Conservation (phyloP, 352 stramenopile genomes). For the Pythium phragmiticola region DNA sequence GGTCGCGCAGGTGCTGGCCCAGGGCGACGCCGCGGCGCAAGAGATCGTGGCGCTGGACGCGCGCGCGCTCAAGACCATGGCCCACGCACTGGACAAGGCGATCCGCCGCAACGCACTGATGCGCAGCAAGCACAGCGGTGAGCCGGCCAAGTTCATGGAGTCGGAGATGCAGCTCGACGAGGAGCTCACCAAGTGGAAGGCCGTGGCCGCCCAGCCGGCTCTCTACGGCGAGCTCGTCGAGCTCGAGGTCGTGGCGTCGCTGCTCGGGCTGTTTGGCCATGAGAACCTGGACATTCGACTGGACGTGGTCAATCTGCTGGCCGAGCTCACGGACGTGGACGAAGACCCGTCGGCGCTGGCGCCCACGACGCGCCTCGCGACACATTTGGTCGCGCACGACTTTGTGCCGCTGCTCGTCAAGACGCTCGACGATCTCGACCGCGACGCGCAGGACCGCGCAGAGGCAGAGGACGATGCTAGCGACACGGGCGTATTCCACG, state of each 20-base stretch:
- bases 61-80: constrained; percentile 39
- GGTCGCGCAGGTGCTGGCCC: constrained; percentile 47
- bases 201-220: constrained; percentile 47
- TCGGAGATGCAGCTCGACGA: constrained; percentile 54
- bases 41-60: constrained; percentile 59
- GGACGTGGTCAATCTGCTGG: constrained; percentile 39
- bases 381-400: constrained; percentile 41
- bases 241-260: constrained; percentile 38
- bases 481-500: constrained; percentile 48
- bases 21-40: constrained; percentile 34
- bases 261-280: constrained; percentile 64
- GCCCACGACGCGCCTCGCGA: constrained; percentile 33
- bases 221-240: constrained; percentile 46
- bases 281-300: constrained; percentile 63
- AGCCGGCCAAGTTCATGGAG: constrained; percentile 68
- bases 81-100: constrained; percentile 53
- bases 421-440: constrained; percentile 37
- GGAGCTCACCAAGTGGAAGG: constrained; percentile 40
- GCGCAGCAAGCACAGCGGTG: constrained; percentile 59
- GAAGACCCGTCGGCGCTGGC: constrained; percentile 41
- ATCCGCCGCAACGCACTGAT: constrained; percentile 59
- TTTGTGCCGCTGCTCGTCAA: constrained; percentile 35
- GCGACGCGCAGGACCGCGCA: constrained; percentile 25
- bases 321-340: constrained; percentile 47
- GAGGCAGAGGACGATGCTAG: constrained; percentile 38